phyloP scores from a whole-genome alignment of 2,329 filamentous ascomycete genomes.

The Chaetomiaceae sp. region DNA sequence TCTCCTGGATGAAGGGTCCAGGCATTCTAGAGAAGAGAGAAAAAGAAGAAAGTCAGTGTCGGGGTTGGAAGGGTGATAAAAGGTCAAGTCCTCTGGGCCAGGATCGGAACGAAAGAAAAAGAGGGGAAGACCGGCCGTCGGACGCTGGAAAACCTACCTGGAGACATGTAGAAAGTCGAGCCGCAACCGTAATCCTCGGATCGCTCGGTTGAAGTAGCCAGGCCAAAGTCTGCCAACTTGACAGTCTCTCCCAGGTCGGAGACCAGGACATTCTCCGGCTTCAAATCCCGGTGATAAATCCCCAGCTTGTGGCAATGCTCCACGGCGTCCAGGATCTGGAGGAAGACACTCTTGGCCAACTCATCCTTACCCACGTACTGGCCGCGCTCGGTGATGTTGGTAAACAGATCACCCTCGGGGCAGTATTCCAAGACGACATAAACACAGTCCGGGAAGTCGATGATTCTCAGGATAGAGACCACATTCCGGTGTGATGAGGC shows the following conservation, averaged over 20 bases:
- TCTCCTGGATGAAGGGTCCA: slow-evolving; percentile 68
- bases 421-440: slow-evolving; percentile 97
- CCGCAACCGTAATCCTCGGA: slow-evolving; percentile 97
- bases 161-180: slow-evolving; percentile 99
- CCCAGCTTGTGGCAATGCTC: slow-evolving; percentile 88
- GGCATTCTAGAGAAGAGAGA: slow-evolving; percentile 64
- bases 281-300: slow-evolving; percentile 95
- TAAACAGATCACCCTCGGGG: slow-evolving; percentile 93
- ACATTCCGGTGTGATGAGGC: slow-evolving; percentile 90
- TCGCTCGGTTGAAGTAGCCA: slow-evolving; percentile 76
- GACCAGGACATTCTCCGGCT: slow-evolving; percentile 96
- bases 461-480: slow-evolving; percentile 87
- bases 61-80: slow-evolving; percentile 14
- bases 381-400: slow-evolving; percentile 92
- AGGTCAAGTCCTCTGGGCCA: slow-evolving; percentile 1
- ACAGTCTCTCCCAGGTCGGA: slow-evolving; percentile 82
- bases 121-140: slow-evolving; percentile 9
- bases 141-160: slow-evolving; percentile 62
- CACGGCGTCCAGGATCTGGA: slow-evolving; percentile 95
- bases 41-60: slow-evolving; percentile 29
- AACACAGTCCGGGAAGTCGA: slow-evolving; percentile 87
- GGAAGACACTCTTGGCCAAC: slow-evolving; percentile 79
- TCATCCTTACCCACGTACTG: slow-evolving; percentile 91
- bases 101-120: background rate
- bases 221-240: slow-evolving; percentile 95